Evolutionary conservation across 2,329 filamentous ascomycete species (phyloP).

Genomic region (Pezicula rhizophila): DNA sequence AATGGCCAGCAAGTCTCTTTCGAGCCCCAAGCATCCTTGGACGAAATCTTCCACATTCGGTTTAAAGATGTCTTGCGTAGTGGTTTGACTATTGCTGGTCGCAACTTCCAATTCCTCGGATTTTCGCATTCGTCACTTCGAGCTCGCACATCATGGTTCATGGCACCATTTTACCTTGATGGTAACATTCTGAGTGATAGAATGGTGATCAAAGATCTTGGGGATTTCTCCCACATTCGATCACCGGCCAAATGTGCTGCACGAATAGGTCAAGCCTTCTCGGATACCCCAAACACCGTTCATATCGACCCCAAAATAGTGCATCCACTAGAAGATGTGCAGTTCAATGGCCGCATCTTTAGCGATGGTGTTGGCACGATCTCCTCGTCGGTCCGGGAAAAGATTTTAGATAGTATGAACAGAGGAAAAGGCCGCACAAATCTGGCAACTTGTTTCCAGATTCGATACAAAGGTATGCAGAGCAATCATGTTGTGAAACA

Average conservation of each 20-base stretch:
- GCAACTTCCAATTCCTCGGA: constrained; percentile 61
- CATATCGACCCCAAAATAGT: constrained; percentile 31
- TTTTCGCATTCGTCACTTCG: constrained; percentile 76
- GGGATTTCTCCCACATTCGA: constrained; percentile 43
- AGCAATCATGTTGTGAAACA: background rate
- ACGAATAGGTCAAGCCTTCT: constrained; percentile 61
- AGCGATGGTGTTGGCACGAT: constrained; percentile 77
- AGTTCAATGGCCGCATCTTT: constrained; percentile 53
- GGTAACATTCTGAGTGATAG: constrained; percentile 27
- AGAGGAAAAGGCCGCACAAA: constrained; percentile 29
- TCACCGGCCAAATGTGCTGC: constrained; percentile 53
- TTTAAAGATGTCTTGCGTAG: constrained; percentile 54
- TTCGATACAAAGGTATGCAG: constrained; percentile 56
- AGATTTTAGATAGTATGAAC: constrained; percentile 53
- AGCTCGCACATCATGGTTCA: constrained; percentile 65
- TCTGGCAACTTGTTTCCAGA: constrained; percentile 64
- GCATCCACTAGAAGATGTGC: constrained; percentile 44
- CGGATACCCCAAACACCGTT: constrained; percentile 64
- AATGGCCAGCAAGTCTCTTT: constrained; percentile 58
- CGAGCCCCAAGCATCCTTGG: constrained; percentile 44
- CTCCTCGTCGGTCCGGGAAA: constrained; percentile 50
- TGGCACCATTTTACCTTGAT: constrained; percentile 38
- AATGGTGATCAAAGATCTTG: constrained; percentile 38
- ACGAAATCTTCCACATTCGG: constrained; percentile 46
- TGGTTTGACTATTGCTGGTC: constrained; percentile 59